Evolutionary conservation across 768 basidiomycete species (phyloP), one percentile per base, ranked within the genome.

Genomic region (Collybia nuda): DNA sequence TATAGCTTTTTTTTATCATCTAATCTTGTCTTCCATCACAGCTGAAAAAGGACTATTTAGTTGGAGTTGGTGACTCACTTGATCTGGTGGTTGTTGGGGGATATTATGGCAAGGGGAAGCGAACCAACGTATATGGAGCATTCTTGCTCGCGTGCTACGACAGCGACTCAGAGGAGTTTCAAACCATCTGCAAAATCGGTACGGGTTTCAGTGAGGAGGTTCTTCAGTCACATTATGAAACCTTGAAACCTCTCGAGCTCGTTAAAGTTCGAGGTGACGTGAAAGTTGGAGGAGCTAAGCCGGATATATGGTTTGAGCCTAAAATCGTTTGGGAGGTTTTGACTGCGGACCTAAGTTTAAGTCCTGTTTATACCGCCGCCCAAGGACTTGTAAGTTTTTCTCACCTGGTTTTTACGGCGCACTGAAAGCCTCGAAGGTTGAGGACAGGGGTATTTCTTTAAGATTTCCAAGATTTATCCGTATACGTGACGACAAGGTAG

Each of bases 111-210:
- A 94, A 96, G 69, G 97, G 97, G 50, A 99, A 99, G 68, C 87
- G 97, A 47, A 97, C 96, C 23, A 89, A 91, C 65, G 91, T 97
- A 23, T 99, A 98, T 63, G 97, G 97, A 44, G 97, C 97, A 11
- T 98, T 97, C 82, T 80, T 98, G 19, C 82, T 99, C 32, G 97
- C 97, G 6, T 98, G 96, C 70, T 98, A 93, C 65, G 97, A 99
- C 66, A 76, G 85, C 50, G 97, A 98, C 58, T 79, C 88, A 17
- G 96, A 98, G 67, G 90, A 91, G 64, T 98, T 81, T 65, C 97
- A 99, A 63, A 94, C 95, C 3, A 93, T 98, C 46, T 98, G 97
- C 80, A 99, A 99, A 68, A 97, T 99, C 57, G 97, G 97, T 7
- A 99, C 97, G 0, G 97, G 97, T 1, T 98, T 99, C 72, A 90